Conservation (phyloP, 106 monocot species). For the Dioscorea dumetorum region DNA sequence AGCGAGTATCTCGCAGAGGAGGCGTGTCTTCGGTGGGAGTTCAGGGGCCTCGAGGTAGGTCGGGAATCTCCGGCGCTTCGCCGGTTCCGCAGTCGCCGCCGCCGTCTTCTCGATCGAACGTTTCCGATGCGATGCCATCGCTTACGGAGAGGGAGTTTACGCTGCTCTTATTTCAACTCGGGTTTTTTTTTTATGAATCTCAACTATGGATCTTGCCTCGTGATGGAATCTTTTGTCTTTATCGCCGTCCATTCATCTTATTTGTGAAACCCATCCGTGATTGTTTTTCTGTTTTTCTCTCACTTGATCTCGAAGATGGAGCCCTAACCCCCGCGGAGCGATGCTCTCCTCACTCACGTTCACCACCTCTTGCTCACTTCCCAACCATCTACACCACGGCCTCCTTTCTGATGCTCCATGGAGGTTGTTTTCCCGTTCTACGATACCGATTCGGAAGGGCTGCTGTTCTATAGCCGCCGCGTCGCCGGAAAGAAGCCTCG, state of each 20-base stretch:
- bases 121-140: constrained; percentile 1
- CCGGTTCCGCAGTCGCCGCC: too few species aligned
- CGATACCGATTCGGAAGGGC: constrained; percentile 1
- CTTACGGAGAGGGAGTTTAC: background rate
- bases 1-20: constrained; percentile 43
- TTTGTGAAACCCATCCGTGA: too few species aligned
- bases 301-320: too few species aligned
- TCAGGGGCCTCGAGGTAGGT: constrained; percentile 36
- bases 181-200: too few species aligned
- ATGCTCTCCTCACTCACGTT: constrained; percentile 5
- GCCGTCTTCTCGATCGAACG: background rate
- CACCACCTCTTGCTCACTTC: constrained; percentile 2
- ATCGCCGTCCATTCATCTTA: too few species aligned
- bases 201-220: too few species aligned
- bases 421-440: background rate
- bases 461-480: background rate
- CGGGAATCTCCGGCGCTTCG: constrained; percentile 15
- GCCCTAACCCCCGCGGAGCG: too few species aligned
- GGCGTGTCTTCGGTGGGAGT: constrained; percentile 25
- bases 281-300: too few species aligned
- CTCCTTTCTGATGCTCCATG: background rate
- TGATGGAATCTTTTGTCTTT: too few species aligned
- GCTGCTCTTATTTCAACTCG: too few species aligned
- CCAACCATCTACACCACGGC: background rate
- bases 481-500: constrained; percentile 3